Conservation (phyloP, 2,329 filamentous ascomycete genomes). For the Massarina eburnea region DNA sequence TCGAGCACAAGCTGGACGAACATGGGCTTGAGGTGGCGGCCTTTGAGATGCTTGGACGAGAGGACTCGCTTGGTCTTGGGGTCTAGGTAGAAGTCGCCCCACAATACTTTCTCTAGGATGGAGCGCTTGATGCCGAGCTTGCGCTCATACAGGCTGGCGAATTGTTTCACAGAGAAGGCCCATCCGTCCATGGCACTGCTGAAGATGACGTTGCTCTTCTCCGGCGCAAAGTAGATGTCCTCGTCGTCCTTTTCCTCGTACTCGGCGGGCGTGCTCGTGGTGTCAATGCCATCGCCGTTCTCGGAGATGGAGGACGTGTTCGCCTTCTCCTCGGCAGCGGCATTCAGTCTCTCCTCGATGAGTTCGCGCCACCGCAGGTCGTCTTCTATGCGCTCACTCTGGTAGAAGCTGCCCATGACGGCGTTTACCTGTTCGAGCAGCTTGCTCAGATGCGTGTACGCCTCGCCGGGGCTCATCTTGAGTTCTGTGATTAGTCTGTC, state of each 20-base stretch:
- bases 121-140: conserved; percentile 93
- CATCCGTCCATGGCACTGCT: conserved; percentile 98
- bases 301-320: conserved; percentile 50
- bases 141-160: conserved; percentile 90
- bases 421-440: conserved; percentile 95
- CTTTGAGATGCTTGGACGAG: conserved; percentile 88
- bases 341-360: conserved; percentile 82
- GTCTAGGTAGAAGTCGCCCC: conserved; percentile 96
- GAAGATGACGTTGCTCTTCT: conserved; percentile 99
- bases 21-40: conserved; percentile 88
- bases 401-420: conserved; percentile 95
- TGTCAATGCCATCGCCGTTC: conserved; percentile 57
- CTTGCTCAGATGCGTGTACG: conserved; percentile 85
- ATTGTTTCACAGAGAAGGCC: conserved; percentile 96
- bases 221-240: conserved; percentile 95
- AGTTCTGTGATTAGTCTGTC: conserved; percentile 91
- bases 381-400: conserved; percentile 97
- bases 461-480: conserved; percentile 88
- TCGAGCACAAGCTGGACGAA: conserved; percentile 97
- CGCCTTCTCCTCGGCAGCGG: conserved; percentile 67
- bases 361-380: conserved; percentile 93
- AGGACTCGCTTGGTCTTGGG: conserved; percentile 95
- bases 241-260: conserved; percentile 95
- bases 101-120: conserved; percentile 87
- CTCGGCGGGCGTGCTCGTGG: conserved; percentile 53